Evolutionary conservation across 192 early-diverging fungal genomes (phyloP).

Genomic region (Backusella mclennaniae): DNA sequence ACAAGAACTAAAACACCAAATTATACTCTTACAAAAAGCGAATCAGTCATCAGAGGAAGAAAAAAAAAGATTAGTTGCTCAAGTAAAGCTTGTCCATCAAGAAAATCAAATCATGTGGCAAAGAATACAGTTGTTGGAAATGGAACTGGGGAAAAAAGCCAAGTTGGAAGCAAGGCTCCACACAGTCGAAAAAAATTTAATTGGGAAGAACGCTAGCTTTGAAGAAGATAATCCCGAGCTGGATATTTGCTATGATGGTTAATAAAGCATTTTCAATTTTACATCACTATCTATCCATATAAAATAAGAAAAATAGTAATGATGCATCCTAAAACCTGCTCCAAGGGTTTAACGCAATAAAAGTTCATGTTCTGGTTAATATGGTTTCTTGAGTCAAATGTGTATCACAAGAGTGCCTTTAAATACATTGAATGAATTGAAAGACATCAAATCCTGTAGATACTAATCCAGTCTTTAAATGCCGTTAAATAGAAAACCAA

Average conservation of each 20-base stretch:
- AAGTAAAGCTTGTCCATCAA: not conserved
- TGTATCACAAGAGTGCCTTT: too few species aligned
- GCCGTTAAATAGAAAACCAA: too few species aligned
- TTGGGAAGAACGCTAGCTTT: not conserved
- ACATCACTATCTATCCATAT: not conserved
- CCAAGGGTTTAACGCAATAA: too few species aligned
- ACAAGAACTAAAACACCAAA: not conserved
- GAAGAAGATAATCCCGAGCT: not conserved
- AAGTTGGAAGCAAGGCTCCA: not conserved
- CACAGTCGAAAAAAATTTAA: not conserved
- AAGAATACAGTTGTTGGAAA: not conserved
- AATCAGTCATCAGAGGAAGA: not conserved
- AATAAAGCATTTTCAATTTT: not conserved
- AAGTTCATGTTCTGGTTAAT: too few species aligned
- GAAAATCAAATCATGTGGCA: not conserved
- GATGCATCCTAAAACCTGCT: too few species aligned
- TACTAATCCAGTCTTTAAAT: too few species aligned
- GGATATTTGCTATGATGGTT: not conserved
- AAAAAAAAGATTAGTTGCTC: not conserved
- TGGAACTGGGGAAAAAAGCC: not conserved
- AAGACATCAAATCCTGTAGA: too few species aligned
- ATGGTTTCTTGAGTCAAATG: too few species aligned
- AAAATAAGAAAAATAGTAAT: not conserved
- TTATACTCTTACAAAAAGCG: not conserved
- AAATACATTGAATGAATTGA: too few species aligned